A percentile compares a stretch with the other conserved stretches of the same genome.
These are phyloP conservation scores for Penicillium waksmanii DNA, from an alignment of 495 filamentous ascomycete genomes.

Conservation along the genomic window DNA sequence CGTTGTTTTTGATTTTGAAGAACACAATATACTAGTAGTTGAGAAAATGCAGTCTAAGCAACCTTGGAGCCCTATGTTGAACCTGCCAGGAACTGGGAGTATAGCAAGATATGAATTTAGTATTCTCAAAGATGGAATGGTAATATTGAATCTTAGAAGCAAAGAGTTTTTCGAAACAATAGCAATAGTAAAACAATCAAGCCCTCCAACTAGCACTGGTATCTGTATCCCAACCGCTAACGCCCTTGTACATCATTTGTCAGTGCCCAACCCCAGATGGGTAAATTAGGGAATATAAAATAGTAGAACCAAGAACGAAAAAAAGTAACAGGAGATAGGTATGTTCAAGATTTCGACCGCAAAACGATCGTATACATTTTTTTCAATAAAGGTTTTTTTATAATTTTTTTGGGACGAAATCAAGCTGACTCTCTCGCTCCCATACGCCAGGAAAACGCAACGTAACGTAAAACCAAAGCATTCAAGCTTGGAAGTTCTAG, in stretches of 20 bases:
- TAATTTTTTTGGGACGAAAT: constrained; percentile 7
- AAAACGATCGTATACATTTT: background rate
- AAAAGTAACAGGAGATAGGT: background rate
- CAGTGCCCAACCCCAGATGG: background rate
- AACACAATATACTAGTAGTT: too few relatives aligned
- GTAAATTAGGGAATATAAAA: background rate
- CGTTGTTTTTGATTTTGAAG: too few relatives aligned
- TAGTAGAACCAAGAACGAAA: background rate
- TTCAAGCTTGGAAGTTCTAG: too few relatives aligned
- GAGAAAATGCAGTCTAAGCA: too few relatives aligned
- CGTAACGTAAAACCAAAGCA: too few relatives aligned
- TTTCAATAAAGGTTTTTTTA: background rate
- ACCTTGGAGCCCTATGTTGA: too few relatives aligned
- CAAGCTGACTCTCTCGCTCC: background rate
- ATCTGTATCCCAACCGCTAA: constrained; percentile 23
- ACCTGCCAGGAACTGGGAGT: background rate
- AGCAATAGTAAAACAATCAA: constrained; percentile 12
- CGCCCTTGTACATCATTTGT: constrained; percentile 19
- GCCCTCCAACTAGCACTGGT: constrained; percentile 18
- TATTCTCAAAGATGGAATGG: background rate
- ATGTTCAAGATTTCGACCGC: constrained; percentile 7
- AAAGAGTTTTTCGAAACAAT: constrained; percentile 10
- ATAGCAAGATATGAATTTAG: background rate
- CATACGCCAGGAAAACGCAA: background rate
- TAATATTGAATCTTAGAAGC: background rate